A percentile compares a stretch with the other conserved stretches of the same genome.
These are phyloP conservation scores for Lachancea fermentati DNA, from an alignment of 805 yeast genomes.

Conservation along the genomic window DNA sequence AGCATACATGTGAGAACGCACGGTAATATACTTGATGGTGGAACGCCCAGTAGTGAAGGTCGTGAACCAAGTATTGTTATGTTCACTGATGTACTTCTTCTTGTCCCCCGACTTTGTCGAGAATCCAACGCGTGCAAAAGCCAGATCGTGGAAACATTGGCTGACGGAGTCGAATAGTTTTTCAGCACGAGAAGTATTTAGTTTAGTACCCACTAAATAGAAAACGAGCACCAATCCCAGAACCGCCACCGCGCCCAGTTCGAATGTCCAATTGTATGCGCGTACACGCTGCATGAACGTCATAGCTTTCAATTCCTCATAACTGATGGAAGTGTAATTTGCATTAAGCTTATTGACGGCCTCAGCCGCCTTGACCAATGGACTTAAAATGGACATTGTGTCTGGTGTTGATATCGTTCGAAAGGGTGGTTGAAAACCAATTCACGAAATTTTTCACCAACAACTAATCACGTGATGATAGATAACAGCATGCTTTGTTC, in stretches of 20 bases:
- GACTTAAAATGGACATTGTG: slow-evolving; percentile 12
- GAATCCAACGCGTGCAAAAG: slow-evolving; percentile 59
- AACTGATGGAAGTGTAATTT: slow-evolving; percentile 29
- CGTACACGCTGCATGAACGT: slow-evolving; percentile 52
- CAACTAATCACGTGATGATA: not conserved
- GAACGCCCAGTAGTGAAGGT: slow-evolving; percentile 87
- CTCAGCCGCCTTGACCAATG: slow-evolving; percentile 13
- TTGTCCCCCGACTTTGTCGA: slow-evolving; percentile 19
- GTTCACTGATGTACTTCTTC: slow-evolving; percentile 35
- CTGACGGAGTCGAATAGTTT: slow-evolving; percentile 46
- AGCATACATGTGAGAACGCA: slow-evolving; percentile 60
- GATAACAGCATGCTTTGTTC: too few relatives aligned
- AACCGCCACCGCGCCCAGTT: slow-evolving; percentile 48
- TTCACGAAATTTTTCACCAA: not conserved
- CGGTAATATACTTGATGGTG: slow-evolving; percentile 58
- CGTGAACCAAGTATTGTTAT: slow-evolving; percentile 34
- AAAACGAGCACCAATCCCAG: slow-evolving; percentile 44
- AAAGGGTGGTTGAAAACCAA: not conserved
- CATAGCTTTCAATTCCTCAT: slow-evolving; percentile 54
- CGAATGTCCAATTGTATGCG: slow-evolving; percentile 73
- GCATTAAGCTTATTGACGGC: slow-evolving; percentile 23
- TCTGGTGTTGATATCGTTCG: not conserved
- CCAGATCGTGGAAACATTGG: slow-evolving; percentile 49
- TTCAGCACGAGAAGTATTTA: slow-evolving; percentile 53
- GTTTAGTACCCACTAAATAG: slow-evolving; percentile 52